Evolutionary conservation across 2,329 filamentous ascomycete genomes (phyloP), one percentile per base, ranked within the genome.

Genomic region (Colletotrichum plurivorum): DNA sequence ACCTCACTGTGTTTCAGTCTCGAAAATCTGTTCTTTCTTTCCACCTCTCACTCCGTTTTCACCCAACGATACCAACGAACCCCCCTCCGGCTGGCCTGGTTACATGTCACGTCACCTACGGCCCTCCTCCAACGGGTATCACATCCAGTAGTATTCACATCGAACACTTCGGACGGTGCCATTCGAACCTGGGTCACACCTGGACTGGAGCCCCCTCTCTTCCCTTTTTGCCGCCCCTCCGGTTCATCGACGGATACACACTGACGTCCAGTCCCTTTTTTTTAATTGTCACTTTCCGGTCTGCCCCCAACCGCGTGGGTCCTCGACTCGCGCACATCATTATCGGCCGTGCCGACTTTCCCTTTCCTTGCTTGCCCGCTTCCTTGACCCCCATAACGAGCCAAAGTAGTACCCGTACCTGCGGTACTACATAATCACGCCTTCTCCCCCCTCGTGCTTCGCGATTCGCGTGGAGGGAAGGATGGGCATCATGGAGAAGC

Each of bases 401-500:
- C 31, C 31, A 36, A 36, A 36, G 31, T 9, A 10, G 31, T 36
- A 36, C 31, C 31, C 4, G 6, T 36, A 36, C 31, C 31, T 36
- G 31, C 8, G 31, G 31, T 36, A 10, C 31, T 66, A 69, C 51
- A 67, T 67, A 69, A 61, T 41, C 67, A 66, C 55, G 55, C 49
- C 51, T 66, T 61, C 51, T 36, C 54, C 16, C 51, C 62, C 53
- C 48, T 39, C 54, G 18, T 12, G 4, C 16, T 49, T 49, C 49
- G 62, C 62, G 62, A 39, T 57, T 55, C 55, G 51, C 15, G 49
- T 46, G 55, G 62, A 55, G 43, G 55, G 39, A 36, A 66, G 52
- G 56, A 69, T 69, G 66, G 66, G 66, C 66, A 69, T 69, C 25
- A 66, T 69, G 66, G 55, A 69, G 63, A 69, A 61, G 43, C 43